These are phyloP conservation scores for Pseudophaeomoniella oleicola DNA, from an alignment of 2,329 filamentous ascomycete genomes.

Conservation along the genomic window DNA sequence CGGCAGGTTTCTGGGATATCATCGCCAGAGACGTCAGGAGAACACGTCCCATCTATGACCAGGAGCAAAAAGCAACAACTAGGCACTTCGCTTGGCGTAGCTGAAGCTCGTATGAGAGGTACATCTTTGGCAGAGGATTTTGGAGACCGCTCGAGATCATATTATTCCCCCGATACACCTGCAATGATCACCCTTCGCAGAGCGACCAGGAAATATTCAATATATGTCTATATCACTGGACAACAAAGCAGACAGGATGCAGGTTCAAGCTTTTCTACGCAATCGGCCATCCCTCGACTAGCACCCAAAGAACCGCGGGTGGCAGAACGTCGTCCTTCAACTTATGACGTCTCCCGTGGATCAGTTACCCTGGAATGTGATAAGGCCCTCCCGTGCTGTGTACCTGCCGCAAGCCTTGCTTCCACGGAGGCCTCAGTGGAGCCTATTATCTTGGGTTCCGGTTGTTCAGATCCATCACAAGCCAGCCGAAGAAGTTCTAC, in stretches of 20 bases:
- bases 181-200: constrained; percentile 1
- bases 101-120: not conserved
- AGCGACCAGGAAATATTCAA: not conserved
- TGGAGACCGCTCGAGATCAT: not conserved
- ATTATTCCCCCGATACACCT: not conserved
- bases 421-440: not conserved
- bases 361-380: not conserved
- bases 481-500: not conserved
- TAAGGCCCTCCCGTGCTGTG: not conserved
- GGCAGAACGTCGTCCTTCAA: not conserved
- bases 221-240: not conserved
- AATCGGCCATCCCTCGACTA: not conserved
- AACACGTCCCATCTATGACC: not conserved
- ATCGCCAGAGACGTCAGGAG: not conserved
- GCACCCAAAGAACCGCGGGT: no score
- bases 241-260: not conserved
- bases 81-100: not conserved
- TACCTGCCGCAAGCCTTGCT: not conserved
- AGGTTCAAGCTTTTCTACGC: not conserved
- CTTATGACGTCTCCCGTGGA: not conserved
- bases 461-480: not conserved
- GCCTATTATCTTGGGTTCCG: not conserved
- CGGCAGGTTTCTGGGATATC: not conserved
- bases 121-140: not conserved
- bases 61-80: not conserved